Conservation (phyloP, 306 rosid species). For the Cyclanthera cordifolia region DNA sequence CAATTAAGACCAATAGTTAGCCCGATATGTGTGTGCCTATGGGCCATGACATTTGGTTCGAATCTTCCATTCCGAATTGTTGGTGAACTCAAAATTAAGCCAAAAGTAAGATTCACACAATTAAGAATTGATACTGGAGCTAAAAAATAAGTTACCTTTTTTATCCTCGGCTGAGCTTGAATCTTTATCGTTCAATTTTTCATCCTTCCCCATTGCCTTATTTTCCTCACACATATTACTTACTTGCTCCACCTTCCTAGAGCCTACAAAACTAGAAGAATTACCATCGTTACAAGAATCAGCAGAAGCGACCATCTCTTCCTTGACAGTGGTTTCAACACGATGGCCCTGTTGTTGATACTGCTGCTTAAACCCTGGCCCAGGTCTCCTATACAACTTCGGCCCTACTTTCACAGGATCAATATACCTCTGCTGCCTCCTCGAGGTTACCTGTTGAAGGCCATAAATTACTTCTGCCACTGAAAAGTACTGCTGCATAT, state of each 20-base stretch:
- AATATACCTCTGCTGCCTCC: conserved; percentile 60
- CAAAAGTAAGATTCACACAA: background rate
- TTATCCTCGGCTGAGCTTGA: conserved; percentile 30
- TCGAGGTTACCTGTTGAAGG: conserved; percentile 66
- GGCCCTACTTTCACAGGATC: conserved; percentile 45
- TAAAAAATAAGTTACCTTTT: conserved; percentile 35
- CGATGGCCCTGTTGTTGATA: conserved; percentile 27
- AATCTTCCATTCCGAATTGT: too few species aligned
- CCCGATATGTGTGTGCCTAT: too few species aligned
- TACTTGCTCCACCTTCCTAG: conserved; percentile 36
- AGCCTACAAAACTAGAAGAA: conserved; percentile 18
- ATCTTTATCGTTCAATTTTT: conserved; percentile 34
- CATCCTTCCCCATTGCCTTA: conserved; percentile 37
- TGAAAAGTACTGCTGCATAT: conserved; percentile 92
- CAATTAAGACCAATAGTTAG: background rate
- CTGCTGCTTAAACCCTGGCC: conserved; percentile 40
- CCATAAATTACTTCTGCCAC: conserved; percentile 63
- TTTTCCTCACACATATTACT: conserved; percentile 32
- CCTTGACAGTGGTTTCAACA: conserved; percentile 38
- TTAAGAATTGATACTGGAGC: background rate
- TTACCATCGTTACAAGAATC: conserved; percentile 39
- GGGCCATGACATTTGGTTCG: too few species aligned
- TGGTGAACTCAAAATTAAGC: background rate
- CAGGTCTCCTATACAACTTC: conserved; percentile 53
- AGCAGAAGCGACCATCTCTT: conserved; percentile 34